phyloP scores from a whole-genome alignment of 495 filamentous ascomycete genomes.

The Coniosporium apollinis region DNA sequence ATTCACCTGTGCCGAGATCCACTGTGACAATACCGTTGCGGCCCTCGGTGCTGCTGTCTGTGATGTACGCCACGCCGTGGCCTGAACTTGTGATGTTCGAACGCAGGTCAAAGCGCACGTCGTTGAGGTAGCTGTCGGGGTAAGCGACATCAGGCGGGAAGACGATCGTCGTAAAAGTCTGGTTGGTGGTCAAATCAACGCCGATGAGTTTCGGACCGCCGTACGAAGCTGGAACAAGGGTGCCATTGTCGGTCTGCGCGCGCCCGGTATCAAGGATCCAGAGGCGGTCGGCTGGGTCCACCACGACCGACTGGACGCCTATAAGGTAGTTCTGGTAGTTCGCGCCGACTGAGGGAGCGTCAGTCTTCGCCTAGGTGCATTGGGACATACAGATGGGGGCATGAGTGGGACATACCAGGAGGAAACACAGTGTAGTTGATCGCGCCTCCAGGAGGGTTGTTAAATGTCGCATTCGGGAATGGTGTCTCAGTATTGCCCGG shows the following conservation, averaged over 20 bases:
- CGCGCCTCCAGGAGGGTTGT: constrained; percentile 26
- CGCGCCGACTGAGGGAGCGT: constrained; percentile 13
- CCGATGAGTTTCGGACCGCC: constrained; percentile 31
- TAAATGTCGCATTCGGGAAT: constrained; percentile 26
- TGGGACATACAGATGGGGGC: not conserved
- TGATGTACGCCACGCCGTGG: constrained; percentile 30
- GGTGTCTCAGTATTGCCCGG: constrained; percentile 23
- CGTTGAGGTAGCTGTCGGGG: constrained; percentile 30
- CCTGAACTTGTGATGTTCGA: constrained; percentile 18
- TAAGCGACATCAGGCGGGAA: constrained; percentile 27
- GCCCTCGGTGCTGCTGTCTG: constrained; percentile 26
- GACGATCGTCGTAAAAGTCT: constrained; percentile 28
- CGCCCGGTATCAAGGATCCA: constrained; percentile 34
- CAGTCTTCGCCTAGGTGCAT: no score
- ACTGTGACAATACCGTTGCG: constrained; percentile 29
- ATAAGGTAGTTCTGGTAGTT: constrained; percentile 29
- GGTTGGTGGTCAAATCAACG: constrained; percentile 23
- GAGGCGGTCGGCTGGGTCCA: constrained; percentile 28
- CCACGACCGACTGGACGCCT: constrained; percentile 29
- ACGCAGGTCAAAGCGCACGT: constrained; percentile 31
- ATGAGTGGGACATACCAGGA: constrained; percentile 7
- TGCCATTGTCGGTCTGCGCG: constrained; percentile 22
- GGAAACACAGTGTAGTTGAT: constrained; percentile 31
- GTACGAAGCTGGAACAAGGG: constrained; percentile 21
- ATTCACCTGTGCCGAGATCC: constrained; percentile 28